Percentiles rank a stretch among this genome's conserved stretches.
phyloP scores from a whole-genome alignment of 140 eudicot species.

The Flaveria floridana region DNA sequence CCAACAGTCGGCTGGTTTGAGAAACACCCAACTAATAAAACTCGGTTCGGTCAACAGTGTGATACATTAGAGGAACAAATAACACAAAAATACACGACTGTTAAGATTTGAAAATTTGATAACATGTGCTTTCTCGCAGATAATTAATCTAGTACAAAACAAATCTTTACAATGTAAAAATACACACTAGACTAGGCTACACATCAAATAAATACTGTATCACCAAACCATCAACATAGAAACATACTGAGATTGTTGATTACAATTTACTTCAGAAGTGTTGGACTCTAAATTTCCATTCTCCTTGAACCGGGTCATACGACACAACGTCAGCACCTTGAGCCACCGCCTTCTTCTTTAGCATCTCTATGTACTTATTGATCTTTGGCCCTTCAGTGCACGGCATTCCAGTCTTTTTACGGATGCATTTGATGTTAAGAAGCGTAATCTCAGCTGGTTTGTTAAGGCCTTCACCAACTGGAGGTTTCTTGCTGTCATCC shows the following conservation, averaged over 20 bases:
- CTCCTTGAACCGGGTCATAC: conserved; percentile 62
- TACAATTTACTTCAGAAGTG: conserved; percentile 44
- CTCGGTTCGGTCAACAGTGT: neutral
- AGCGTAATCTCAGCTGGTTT: conserved; percentile 74
- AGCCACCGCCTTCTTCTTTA: conserved; percentile 46
- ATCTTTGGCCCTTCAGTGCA: conserved; percentile 44
- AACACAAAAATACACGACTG: neutral
- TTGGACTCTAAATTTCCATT: conserved; percentile 71
- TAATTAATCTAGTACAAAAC: neutral
- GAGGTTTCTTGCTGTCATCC: conserved; percentile 61
- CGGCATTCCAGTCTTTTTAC: conserved; percentile 54
- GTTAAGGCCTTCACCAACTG: conserved; percentile 72
- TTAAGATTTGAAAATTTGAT: neutral
- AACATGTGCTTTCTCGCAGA: neutral
- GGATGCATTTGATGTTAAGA: conserved; percentile 57
- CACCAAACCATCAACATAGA: neutral
- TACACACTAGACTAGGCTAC: neutral
- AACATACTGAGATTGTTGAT: neutral
- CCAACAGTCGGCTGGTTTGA: neutral
- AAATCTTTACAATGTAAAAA: neutral
- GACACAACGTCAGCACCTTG: conserved; percentile 84
- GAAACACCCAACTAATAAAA: neutral
- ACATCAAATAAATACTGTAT: neutral
- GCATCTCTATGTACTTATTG: conserved; percentile 46
- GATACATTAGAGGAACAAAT: neutral